A percentile compares a stretch with the other conserved stretches of the same genome.
Conservation (phyloP, 2,329 filamentous ascomycete genomes). For the Pestalotiopsis sp. region DNA sequence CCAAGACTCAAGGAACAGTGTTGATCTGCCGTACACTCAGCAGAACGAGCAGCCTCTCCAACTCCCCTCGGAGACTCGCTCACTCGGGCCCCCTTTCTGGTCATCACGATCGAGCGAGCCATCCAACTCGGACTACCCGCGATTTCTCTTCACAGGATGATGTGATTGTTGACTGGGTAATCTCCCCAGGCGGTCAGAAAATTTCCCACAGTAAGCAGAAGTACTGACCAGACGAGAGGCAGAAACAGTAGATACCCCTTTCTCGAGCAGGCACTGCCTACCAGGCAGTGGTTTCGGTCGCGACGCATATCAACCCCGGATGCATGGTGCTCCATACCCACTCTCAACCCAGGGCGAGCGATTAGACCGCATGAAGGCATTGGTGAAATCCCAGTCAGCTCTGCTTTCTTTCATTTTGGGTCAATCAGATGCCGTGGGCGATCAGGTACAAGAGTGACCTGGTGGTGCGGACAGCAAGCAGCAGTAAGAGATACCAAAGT, state of each 20-base stretch:
- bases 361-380: neutral
- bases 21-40: neutral
- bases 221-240: neutral
- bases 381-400: neutral
- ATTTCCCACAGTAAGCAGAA: neutral
- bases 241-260: neutral
- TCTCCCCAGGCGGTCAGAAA: neutral
- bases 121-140: neutral
- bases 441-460: slow-evolving; percentile 1
- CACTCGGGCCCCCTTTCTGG: neutral
- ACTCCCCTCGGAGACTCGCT: neutral
- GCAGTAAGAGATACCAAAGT: neutral
- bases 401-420: neutral
- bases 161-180: neutral
- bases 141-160: neutral
- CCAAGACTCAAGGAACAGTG: neutral
- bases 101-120: neutral
- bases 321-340: neutral
- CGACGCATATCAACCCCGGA: neutral
- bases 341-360: neutral
- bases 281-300: neutral
- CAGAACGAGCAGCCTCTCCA: neutral
- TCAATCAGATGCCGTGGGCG: neutral
- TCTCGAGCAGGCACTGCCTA: neutral
- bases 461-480: neutral